phyloP scores from a whole-genome alignment of 2,329 filamentous ascomycete genomes.

The Ophiostoma sp. region DNA sequence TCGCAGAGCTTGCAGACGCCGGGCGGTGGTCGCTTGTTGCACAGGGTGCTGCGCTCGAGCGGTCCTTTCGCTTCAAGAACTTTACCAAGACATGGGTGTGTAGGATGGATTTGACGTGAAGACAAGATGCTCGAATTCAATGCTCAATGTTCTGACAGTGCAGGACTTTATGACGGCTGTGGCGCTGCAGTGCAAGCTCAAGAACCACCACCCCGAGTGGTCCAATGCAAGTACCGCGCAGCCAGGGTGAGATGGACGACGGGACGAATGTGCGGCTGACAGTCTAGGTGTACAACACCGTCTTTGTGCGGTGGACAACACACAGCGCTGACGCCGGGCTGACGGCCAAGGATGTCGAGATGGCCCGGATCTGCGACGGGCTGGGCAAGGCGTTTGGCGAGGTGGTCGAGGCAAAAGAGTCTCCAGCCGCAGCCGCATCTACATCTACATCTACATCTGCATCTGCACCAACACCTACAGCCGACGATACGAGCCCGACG shows the following conservation, averaged over 20 bases:
- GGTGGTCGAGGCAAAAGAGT: conserved; percentile 28
- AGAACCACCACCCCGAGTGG: conserved; percentile 72
- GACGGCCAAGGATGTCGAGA: conserved; percentile 56
- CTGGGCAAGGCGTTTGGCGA: conserved; percentile 55
- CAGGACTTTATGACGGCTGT: conserved; percentile 72
- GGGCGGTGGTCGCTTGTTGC: conserved; percentile 46
- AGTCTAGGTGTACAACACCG: conserved; percentile 57
- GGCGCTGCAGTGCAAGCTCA: conserved; percentile 60
- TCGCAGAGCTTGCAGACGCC: not conserved
- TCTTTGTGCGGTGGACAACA: conserved; percentile 68
- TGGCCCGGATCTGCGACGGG: conserved; percentile 59
- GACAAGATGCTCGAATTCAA: too few relatives aligned
- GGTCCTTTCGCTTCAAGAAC: conserved; percentile 58
- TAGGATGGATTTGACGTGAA: conserved; percentile 23
- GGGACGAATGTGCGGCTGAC: not conserved
- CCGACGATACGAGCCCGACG: conserved; percentile 15
- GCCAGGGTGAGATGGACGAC: too few relatives aligned
- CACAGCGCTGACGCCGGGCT: conserved; percentile 54
- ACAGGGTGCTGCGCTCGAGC: conserved; percentile 52
- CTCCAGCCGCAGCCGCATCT: not conserved
- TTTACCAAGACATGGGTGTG: conserved; percentile 62
- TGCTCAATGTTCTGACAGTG: too few relatives aligned
- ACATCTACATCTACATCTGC: not conserved
- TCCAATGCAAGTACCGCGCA: conserved; percentile 44
- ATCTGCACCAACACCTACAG: not conserved